These are phyloP conservation scores for Microdochium nivale DNA, from an alignment of 2,329 filamentous ascomycete species.

Conservation along the genomic window DNA sequence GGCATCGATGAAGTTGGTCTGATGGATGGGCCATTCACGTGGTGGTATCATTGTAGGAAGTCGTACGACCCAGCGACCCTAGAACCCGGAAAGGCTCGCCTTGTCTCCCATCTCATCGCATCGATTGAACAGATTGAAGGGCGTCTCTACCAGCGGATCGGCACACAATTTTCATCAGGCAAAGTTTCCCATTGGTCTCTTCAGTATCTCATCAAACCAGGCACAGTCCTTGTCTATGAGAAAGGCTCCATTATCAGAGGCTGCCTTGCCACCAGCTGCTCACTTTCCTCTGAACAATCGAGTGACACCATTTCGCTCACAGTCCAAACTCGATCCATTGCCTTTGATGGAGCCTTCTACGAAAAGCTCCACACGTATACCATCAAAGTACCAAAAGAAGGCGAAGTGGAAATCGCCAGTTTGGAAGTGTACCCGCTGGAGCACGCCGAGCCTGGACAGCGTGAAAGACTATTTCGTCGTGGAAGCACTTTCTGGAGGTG, in stretches of 20 bases:
- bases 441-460: background rate
- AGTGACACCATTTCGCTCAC: background rate
- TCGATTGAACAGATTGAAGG: conserved; percentile 5
- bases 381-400: background rate
- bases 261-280: background rate
- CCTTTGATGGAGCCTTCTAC: background rate
- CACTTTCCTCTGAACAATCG: background rate
- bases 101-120: conserved; percentile 1
- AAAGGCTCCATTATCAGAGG: background rate
- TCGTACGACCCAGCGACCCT: background rate
- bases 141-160: background rate
- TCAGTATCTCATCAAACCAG: conserved; percentile 1
- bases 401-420: conserved; percentile 2
- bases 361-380: background rate
- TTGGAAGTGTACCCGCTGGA: conserved; percentile 1
- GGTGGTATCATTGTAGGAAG: conserved; percentile 6
- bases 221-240: background rate
- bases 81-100: background rate
- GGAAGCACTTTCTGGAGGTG: conserved; percentile 3
- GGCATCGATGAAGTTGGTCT: background rate
- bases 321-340: background rate
- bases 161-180: background rate
- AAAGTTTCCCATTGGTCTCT: background rate
- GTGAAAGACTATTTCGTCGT: background rate
- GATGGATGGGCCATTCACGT: conserved; percentile 2